These are phyloP conservation scores for Pestalotiopsis sp. DNA, from an alignment of 2,329 filamentous ascomycete genomes.

Conservation along the genomic window DNA sequence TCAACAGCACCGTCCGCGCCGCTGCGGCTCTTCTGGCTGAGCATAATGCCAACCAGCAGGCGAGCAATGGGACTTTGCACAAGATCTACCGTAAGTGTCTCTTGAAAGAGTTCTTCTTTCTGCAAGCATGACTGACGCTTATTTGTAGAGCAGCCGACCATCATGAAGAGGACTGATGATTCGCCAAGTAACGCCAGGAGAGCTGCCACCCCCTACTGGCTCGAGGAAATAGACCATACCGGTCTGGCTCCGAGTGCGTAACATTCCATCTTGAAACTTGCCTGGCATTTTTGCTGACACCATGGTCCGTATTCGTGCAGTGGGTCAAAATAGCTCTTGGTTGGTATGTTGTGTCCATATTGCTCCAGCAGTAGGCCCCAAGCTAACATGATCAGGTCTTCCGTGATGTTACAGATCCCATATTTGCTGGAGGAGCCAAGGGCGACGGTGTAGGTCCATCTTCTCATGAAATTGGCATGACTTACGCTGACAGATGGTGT, in stretches of 20 bases:
- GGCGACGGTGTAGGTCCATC: too few species aligned
- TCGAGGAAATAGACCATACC: neutral
- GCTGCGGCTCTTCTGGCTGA: neutral
- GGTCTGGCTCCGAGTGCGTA: neutral
- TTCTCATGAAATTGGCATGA: too few species aligned
- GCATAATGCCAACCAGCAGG: neutral
- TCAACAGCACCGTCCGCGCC: neutral
- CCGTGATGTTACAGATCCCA: neutral
- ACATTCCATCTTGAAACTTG: too few species aligned
- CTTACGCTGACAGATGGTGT: too few species aligned
- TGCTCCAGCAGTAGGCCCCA: too few species aligned
- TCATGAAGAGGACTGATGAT: neutral
- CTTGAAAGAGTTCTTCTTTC: too few species aligned
- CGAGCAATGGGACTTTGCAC: neutral
- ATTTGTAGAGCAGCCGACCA: neutral
- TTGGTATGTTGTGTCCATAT: too few species aligned
- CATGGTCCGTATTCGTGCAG: neutral
- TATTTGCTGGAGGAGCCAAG: slow-evolving; percentile 57
- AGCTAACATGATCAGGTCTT: neutral
- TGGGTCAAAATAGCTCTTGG: neutral
- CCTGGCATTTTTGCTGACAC: too few species aligned
- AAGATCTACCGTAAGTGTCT: neutral
- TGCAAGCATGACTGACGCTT: neutral
- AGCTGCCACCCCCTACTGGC: neutral
- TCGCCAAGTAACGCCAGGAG: neutral